Conservation (phyloP, 495 filamentous ascomycete species). For the Penicillium parvum region DNA sequence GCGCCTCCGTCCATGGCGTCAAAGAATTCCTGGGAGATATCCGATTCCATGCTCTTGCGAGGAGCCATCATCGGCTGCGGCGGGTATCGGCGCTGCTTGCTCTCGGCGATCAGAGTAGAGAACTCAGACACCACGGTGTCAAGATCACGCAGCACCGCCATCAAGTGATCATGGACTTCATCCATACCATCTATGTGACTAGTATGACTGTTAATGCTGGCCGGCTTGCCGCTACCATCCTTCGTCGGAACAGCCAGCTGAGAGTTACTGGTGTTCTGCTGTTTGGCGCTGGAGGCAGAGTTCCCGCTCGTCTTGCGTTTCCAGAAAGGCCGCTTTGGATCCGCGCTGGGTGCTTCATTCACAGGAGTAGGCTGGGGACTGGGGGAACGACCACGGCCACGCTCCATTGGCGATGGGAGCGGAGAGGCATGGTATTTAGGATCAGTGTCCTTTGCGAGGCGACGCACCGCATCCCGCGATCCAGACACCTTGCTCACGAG, state of each 20-base stretch:
- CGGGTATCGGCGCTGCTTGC: slow-evolving; percentile 69
- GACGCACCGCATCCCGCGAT: slow-evolving; percentile 79
- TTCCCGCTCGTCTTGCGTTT: slow-evolving; percentile 71
- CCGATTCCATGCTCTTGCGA: slow-evolving; percentile 76
- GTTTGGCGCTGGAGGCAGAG: slow-evolving; percentile 28
- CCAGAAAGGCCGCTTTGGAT: slow-evolving; percentile 67
- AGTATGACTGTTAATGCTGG: slow-evolving; percentile 29
- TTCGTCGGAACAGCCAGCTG: slow-evolving; percentile 54
- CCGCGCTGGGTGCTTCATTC: slow-evolving; percentile 35
- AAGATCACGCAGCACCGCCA: slow-evolving; percentile 74
- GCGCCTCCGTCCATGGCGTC: slow-evolving; percentile 74
- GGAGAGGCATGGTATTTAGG: slow-evolving; percentile 49
- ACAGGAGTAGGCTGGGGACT: slow-evolving; percentile 32
- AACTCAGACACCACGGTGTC: slow-evolving; percentile 81
- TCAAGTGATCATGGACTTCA: slow-evolving; percentile 70
- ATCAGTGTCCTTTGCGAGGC: slow-evolving; percentile 77
- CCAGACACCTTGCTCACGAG: slow-evolving; percentile 80
- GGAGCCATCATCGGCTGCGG: slow-evolving; percentile 46
- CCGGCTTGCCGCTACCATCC: slow-evolving; percentile 28
- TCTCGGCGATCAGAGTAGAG: slow-evolving; percentile 66
- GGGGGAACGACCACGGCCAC: slow-evolving; percentile 34
- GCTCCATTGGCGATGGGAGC: slow-evolving; percentile 15
- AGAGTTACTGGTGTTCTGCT: slow-evolving; percentile 40
- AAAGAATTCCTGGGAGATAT: slow-evolving; percentile 84
- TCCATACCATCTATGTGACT: slow-evolving; percentile 49